phyloP scores from a whole-genome alignment of 495 filamentous ascomycete species.

The Daldinia grandis region DNA sequence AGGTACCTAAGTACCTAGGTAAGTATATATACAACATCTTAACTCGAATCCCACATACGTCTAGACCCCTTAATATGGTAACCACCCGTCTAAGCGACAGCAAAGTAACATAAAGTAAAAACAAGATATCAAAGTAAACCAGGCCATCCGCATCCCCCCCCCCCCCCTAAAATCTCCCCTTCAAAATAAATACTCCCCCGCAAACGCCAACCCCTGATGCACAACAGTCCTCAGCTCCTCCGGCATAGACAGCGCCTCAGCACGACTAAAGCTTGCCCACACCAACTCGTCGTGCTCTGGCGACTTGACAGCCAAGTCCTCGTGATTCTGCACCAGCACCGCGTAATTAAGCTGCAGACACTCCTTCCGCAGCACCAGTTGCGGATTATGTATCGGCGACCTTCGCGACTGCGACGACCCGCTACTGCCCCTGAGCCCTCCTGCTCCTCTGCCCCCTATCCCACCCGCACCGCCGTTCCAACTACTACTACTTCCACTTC shows the following conservation, averaged over 20 bases:
- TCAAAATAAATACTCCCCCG: slow-evolving; percentile 34
- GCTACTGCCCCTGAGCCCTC: neutral
- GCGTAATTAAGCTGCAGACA: slow-evolving; percentile 42
- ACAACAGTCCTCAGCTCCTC: slow-evolving; percentile 41
- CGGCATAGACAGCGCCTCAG: slow-evolving; percentile 33
- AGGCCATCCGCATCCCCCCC: neutral
- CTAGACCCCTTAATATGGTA: too few species aligned
- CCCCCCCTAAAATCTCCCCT: neutral
- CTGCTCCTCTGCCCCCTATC: neutral
- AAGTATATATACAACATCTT: too few species aligned
- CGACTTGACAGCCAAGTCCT: slow-evolving; percentile 17
- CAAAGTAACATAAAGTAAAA: neutral
- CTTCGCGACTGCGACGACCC: neutral
- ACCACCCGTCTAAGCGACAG: too few species aligned
- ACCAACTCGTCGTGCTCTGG: slow-evolving; percentile 41
- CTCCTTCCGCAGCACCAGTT: slow-evolving; percentile 26
- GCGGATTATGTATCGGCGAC: slow-evolving; percentile 26
- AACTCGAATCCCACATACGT: too few species aligned
- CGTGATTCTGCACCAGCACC: slow-evolving; percentile 41
- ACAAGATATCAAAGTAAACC: neutral
- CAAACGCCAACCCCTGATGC: slow-evolving; percentile 41
- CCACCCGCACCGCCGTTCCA: neutral
- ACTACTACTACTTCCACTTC: neutral
- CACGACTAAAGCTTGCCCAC: slow-evolving; percentile 41
- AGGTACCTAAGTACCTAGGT: too few species aligned